Evolutionary conservation across 2,329 filamentous ascomycete species (phyloP).

Genomic region (Botryotinia convoluta): DNA sequence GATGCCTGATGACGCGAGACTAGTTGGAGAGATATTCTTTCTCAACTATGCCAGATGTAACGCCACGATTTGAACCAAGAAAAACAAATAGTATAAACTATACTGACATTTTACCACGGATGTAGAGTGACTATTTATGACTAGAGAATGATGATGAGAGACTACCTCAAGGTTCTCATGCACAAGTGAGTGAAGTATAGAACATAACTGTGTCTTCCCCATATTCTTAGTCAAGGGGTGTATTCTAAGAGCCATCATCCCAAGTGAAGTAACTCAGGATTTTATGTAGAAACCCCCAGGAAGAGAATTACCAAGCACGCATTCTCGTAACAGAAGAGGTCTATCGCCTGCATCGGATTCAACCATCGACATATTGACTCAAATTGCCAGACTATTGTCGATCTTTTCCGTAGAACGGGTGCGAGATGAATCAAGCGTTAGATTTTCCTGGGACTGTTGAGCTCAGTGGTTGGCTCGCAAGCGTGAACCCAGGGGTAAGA

Average conservation of each 20-base stretch:
- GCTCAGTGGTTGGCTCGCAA: neutral
- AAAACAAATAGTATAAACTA: neutral
- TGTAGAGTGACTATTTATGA: neutral
- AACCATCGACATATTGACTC: neutral
- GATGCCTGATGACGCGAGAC: neutral
- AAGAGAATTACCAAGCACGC: neutral
- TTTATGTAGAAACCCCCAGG: neutral
- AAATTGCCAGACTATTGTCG: neutral
- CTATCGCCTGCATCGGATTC: neutral
- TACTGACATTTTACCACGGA: neutral
- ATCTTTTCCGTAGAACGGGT: neutral
- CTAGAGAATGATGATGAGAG: neutral
- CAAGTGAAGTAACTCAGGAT: neutral
- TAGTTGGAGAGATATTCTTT: neutral
- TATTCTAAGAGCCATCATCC: neutral
- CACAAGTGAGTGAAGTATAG: neutral
- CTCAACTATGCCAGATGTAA: neutral
- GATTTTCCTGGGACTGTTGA: neutral
- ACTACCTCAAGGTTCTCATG: neutral
- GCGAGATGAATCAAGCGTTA: neutral
- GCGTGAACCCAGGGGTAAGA: neutral
- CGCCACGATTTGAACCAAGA: neutral
- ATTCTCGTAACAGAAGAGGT: neutral
- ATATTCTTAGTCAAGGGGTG: neutral
- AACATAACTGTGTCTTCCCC: neutral